Percentiles rank a stretch among this genome's conserved stretches.
These are phyloP conservation scores for Ustilago lituana DNA, from an alignment of 1,284 basidiomycete genomes.

Conservation along the genomic window DNA sequence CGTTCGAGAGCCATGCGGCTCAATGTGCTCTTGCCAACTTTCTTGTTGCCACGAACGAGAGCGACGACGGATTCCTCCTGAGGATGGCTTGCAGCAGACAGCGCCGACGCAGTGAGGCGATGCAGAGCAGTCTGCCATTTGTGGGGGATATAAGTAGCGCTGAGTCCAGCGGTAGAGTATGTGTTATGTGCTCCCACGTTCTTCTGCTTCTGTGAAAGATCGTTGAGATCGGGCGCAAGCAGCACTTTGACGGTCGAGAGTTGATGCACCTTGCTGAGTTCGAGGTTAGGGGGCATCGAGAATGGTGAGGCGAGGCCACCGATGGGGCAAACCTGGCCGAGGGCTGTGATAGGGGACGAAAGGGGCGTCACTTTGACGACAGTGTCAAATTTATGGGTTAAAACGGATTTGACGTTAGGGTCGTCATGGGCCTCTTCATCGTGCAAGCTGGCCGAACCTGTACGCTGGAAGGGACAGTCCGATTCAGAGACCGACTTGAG, in stretches of 20 bases:
- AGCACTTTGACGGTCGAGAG: constrained; percentile 34
- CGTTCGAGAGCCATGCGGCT: constrained; percentile 79
- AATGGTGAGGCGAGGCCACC: constrained; percentile 35
- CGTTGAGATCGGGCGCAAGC: constrained; percentile 15
- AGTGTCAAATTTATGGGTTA: constrained; percentile 16
- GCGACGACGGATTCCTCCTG: constrained; percentile 60
- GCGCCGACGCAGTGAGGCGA: constrained; percentile 9
- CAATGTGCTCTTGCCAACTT: constrained; percentile 89
- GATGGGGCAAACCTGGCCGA: constrained; percentile 36
- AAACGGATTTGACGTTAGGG: not conserved
- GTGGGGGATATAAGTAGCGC: constrained; percentile 41
- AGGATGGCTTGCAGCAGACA: constrained; percentile 26
- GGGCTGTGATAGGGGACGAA: constrained; percentile 21
- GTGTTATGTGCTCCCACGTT: constrained; percentile 6
- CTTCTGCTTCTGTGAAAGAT: constrained; percentile 12
- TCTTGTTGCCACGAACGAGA: constrained; percentile 84
- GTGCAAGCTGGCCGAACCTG: not conserved
- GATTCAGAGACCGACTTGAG: constrained; percentile 22
- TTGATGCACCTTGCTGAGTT: constrained; percentile 19
- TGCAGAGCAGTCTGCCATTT: constrained; percentile 30
- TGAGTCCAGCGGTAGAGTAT: constrained; percentile 24
- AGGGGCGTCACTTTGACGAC: constrained; percentile 32
- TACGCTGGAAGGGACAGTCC: constrained; percentile 3
- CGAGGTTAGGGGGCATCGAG: constrained; percentile 23
- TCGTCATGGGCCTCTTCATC: not conserved